Base-by-base conservation (phyloP, 2,329 filamentous ascomycete species). In the Penicillium digitatum region DNA sequence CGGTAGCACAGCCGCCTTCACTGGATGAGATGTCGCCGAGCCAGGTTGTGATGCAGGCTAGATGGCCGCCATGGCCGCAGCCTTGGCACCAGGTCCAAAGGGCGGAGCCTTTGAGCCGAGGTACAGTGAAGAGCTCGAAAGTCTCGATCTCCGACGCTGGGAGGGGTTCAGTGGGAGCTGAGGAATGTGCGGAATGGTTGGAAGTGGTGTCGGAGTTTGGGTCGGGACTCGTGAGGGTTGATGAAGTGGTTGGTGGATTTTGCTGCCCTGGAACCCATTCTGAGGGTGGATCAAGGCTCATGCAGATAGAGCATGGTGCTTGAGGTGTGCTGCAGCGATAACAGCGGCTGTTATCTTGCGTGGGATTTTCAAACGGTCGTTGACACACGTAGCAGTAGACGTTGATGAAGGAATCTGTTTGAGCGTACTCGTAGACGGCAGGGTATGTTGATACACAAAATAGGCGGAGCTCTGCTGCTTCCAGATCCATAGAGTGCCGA, bases 11-110 rank as follows among this genome's bases (percentile, higher is more conserved):
- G 29, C 76, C 78, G 16, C 82, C 83, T 58, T 81, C 78, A 35
- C 73, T 77, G 35, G 76, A 73, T 31, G 76, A 67, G 20, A 75
- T 60, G 49, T 80, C 76, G 18, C 71, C 70, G 52, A 84, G 79
- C 83, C 83, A 86, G 14, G 76, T 75, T 8, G 74, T 75, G 29
- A 85, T 74, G 65, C 84, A 87, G 47, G 78, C 77, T 6, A 78
- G 71, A 64, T 87, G 84, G 2, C 80, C 82, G 37, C 80, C 78
- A 62, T 87, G 84, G 4, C 82, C 82, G 66, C 84, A 87, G 12
- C 79, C 73, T 62, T 83, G 76, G 66, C 84, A 87, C 73, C 78
- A 80, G 5, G 79, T 77, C 78, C 79, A 84, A 20, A 83, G 73
- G 7, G 68, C 65, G 16, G 73, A 64, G 31, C 71, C 73, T 52